These are phyloP conservation scores for Phlyctochytrium planicorne DNA, from an alignment of 192 early-diverging fungal genomes.

Conservation along the genomic window DNA sequence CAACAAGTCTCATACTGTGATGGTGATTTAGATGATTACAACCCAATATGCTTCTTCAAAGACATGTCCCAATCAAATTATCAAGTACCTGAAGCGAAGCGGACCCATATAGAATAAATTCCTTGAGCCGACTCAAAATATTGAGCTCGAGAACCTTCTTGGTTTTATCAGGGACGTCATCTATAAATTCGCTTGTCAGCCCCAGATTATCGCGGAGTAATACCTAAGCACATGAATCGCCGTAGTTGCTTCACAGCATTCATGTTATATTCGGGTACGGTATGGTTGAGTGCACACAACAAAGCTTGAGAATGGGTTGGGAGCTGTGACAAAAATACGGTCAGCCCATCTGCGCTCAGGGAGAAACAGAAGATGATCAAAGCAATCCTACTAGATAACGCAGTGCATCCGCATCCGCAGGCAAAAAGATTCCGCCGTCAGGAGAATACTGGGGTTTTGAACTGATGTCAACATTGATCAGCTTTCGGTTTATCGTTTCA, in stretches of 20 bases:
- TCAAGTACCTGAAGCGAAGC: conserved; percentile 9
- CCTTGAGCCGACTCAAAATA: conserved; percentile 15
- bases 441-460: conserved; percentile 10
- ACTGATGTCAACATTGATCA: conserved; percentile 19
- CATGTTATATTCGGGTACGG: conserved; percentile 16
- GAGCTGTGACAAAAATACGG: conserved; percentile 18
- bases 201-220: background rate
- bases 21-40: background rate
- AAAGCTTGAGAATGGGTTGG: conserved; percentile 16
- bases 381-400: conserved; percentile 13
- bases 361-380: too few relatives aligned
- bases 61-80: too few relatives aligned
- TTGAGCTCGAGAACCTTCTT: conserved; percentile 28
- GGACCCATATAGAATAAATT: conserved; percentile 7
- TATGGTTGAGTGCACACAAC: conserved; percentile 11
- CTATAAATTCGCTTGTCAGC: conserved; percentile 6
- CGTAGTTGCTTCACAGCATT: conserved; percentile 28
- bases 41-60: background rate
- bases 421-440: background rate
- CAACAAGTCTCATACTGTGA: conserved; percentile 32
- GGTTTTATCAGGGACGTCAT: conserved; percentile 28
- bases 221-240: conserved; percentile 28
- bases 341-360: too few relatives aligned
- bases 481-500: conserved; percentile 20
- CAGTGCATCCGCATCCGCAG: conserved; percentile 13